Base-by-base conservation (phyloP, 495 filamentous ascomycete genomes). In the Chaetomium tenue region DNA sequence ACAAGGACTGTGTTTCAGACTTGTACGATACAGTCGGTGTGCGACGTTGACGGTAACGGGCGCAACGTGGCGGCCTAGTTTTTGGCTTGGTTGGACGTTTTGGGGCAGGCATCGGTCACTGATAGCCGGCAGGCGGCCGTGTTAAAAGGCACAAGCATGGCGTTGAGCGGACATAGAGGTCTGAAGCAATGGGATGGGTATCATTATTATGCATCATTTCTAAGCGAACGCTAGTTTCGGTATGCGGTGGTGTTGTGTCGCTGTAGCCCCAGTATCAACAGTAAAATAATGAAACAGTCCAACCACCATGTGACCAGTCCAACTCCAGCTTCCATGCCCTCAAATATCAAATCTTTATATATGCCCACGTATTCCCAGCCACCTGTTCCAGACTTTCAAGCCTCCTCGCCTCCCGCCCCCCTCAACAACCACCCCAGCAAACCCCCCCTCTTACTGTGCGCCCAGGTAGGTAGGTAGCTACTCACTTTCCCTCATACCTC, bases 401-500 rank as follows among this genome's bases (percentile, higher is more conserved):
- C 16, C 44, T 22, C n/a, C 16, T 26, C 3, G 11, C 30, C n/a
- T 44, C 39, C 33, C 4, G 23, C 40, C n/a, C 12, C 61, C 40
- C 30, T 39, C 28, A 7, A 3, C 47, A 23, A 47, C 54, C 48
- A n/a, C 26, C 28, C 13, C 33, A 39, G 13, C n/a, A 48, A 20
- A 22, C 5, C 5, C 33, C 33, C 33, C 33, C 33, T 48, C 16
- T 48, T 20, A 18, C 18, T 7, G n/a, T n/a, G n/a, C n/a, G n/a
- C 39, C 39, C 13, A 40, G 2, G 12, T 40, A 4, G 2, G 4
- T 2, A 40, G 39, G 3, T 2, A 0, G n/a, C 20, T 7, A 9
- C 46, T 60, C 28, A 54, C 66, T 72, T 26, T 42, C 81, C 83
- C 33, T 77, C 77, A 65, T 77, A 86, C 77, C 79, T 63, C 23